phyloP scores from a whole-genome alignment of 768 basidiomycete species.

The Polyporus arcularius region DNA sequence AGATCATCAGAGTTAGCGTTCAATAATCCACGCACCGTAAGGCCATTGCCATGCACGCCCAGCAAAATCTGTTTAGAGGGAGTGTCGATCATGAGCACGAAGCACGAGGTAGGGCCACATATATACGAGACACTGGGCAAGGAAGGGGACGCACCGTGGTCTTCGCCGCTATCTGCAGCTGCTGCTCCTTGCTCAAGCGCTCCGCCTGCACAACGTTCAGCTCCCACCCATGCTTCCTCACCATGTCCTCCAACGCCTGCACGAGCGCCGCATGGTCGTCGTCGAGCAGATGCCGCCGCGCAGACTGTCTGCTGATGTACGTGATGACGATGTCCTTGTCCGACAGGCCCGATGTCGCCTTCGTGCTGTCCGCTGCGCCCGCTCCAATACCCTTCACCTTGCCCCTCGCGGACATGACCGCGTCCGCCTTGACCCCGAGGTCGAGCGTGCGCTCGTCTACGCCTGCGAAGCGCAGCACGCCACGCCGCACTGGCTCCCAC shows the following conservation, averaged over 20 bases:
- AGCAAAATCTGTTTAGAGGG: conserved; percentile 53
- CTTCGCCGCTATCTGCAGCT: conserved; percentile 61
- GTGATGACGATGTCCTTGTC: conserved; percentile 59
- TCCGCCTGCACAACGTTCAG: conserved; percentile 64
- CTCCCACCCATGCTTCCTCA: conserved; percentile 53
- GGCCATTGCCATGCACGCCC: conserved; percentile 79
- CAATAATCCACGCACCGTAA: conserved; percentile 43
- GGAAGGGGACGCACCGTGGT: conserved; percentile 59
- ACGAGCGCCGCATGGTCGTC: conserved; percentile 61
- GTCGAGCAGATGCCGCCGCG: conserved; percentile 51
- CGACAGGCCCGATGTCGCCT: conserved; percentile 22
- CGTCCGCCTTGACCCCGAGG: conserved; percentile 25
- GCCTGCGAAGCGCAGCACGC: conserved; percentile 70
- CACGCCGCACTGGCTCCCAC: conserved; percentile 77
- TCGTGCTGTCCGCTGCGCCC: conserved; percentile 11
- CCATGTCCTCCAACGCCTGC: conserved; percentile 49
- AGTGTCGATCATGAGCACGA: neutral
- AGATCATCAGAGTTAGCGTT: neutral
- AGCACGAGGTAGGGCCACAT: neutral
- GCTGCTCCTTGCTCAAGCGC: conserved; percentile 71
- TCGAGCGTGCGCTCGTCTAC: conserved; percentile 37
- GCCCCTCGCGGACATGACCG: conserved; percentile 2
- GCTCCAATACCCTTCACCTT: conserved; percentile 1
- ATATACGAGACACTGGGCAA: neutral
- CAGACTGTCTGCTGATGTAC: conserved; percentile 72